These are phyloP conservation scores for Chrysanthemum lavandulifolium DNA, from an alignment of 129 eudicot species.

Conservation along the genomic window DNA sequence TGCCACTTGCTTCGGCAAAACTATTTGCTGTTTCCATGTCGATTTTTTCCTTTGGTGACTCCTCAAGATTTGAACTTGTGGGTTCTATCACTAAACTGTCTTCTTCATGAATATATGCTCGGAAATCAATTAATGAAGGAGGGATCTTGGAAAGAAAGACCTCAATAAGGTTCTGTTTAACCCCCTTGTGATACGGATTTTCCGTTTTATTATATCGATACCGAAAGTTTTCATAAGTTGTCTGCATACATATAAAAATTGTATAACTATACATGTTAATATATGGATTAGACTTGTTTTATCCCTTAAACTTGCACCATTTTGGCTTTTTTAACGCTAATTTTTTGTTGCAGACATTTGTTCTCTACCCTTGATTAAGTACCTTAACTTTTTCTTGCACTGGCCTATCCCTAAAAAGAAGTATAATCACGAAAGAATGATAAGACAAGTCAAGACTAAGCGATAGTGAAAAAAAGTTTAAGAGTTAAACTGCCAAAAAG, in stretches of 20 bases:
- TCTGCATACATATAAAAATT: slow-evolving; percentile 47
- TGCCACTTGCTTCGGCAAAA: slow-evolving; percentile 44
- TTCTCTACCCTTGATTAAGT: too few species aligned
- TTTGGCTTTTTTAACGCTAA: too few species aligned
- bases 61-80: slow-evolving; percentile 28
- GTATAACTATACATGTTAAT: neutral
- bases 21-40: slow-evolving; percentile 59
- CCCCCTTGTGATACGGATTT: slow-evolving; percentile 82
- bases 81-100: slow-evolving; percentile 41
- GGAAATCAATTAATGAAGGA: slow-evolving; percentile 61
- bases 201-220: slow-evolving; percentile 67
- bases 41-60: slow-evolving; percentile 58
- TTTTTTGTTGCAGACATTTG: too few species aligned
- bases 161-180: slow-evolving; percentile 57
- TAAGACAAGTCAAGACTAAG: too few species aligned
- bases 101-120: slow-evolving; percentile 54
- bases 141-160: slow-evolving; percentile 69
- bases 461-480: too few species aligned
- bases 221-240: slow-evolving; percentile 89
- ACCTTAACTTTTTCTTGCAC: too few species aligned
- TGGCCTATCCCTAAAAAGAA: too few species aligned
- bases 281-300: neutral
- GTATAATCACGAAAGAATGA: too few species aligned
- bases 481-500: too few species aligned
- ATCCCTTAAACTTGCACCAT: too few species aligned